Percentiles rank a stretch among this genome's conserved stretches.
Conservation (phyloP, 768 basidiomycete species). For the Psilocybe cubensis region DNA sequence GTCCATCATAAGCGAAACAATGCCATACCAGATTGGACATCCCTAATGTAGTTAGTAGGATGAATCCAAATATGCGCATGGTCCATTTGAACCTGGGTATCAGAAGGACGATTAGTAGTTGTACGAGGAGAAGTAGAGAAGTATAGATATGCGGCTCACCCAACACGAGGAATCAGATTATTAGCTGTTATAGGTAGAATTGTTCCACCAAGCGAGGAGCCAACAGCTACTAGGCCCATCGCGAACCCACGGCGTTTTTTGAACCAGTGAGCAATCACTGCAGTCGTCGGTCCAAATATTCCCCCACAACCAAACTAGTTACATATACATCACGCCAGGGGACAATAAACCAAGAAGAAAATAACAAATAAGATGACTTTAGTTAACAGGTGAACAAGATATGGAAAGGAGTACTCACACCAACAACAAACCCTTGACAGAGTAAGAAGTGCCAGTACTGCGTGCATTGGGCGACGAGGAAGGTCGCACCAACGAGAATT, state of each 20-base stretch:
- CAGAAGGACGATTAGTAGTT: neutral
- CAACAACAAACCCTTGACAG: constrained; percentile 71
- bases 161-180: constrained; percentile 52
- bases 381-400: neutral
- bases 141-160: constrained; percentile 28
- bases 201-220: constrained; percentile 71
- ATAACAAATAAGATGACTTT: neutral
- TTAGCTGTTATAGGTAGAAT: constrained; percentile 65
- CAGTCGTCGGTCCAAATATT: constrained; percentile 63
- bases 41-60: constrained; percentile 54
- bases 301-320: constrained; percentile 53
- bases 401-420: constrained; percentile 41
- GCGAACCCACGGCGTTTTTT: constrained; percentile 60
- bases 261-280: constrained; percentile 77
- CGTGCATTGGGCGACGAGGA: constrained; percentile 73
- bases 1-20: neutral
- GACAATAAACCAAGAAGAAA: neutral
- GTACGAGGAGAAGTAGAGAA: too few relatives aligned
- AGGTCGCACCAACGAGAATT: constrained; percentile 55
- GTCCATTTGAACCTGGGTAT: constrained; percentile 76
- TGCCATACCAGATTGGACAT: constrained; percentile 52
- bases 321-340: neutral
- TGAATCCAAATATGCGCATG: constrained; percentile 69
- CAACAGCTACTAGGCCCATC: constrained; percentile 65
- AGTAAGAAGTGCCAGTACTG: constrained; percentile 80